Conservation (phyloP, 352 stramenopile species). For the Globisporangium parvum region DNA sequence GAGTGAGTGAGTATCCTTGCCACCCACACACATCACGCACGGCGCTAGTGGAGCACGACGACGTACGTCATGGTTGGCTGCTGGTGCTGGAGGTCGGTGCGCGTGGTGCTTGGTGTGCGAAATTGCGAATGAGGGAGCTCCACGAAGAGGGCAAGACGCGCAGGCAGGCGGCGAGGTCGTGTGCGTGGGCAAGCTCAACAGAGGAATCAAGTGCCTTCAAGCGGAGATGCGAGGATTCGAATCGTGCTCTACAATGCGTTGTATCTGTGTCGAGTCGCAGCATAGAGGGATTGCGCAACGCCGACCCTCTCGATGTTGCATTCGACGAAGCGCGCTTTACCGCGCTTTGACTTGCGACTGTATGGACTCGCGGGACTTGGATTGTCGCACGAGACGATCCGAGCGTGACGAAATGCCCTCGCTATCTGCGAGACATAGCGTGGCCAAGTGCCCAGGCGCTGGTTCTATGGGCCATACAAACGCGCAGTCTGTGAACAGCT, state of each 20-base stretch:
- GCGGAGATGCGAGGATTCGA: background rate
- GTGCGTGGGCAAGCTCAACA: background rate
- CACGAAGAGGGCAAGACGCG: background rate
- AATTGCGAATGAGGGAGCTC: background rate
- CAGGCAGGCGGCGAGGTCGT: no score
- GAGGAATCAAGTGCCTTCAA: background rate
- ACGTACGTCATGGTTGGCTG: slow-evolving; percentile 1
- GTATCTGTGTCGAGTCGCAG: background rate
- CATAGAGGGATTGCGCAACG: no score
- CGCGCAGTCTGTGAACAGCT: background rate
- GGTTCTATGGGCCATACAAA: background rate
- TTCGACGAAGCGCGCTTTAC: no score
- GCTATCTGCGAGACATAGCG: background rate
- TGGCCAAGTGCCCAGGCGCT: no score
- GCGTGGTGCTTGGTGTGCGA: background rate
- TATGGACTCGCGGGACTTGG: no score
- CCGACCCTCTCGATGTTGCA: no score
- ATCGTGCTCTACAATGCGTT: no score
- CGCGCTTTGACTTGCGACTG: no score
- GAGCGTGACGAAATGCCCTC: no score
- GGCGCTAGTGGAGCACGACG: background rate
- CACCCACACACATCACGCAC: no score
- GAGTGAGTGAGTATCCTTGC: background rate
- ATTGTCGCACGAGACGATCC: no score
- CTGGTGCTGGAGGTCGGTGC: background rate